Percentiles rank a stretch among this genome's conserved stretches.
These are phyloP conservation scores for Sarcodon aspratus DNA, from an alignment of 768 basidiomycete species.

Conservation along the genomic window DNA sequence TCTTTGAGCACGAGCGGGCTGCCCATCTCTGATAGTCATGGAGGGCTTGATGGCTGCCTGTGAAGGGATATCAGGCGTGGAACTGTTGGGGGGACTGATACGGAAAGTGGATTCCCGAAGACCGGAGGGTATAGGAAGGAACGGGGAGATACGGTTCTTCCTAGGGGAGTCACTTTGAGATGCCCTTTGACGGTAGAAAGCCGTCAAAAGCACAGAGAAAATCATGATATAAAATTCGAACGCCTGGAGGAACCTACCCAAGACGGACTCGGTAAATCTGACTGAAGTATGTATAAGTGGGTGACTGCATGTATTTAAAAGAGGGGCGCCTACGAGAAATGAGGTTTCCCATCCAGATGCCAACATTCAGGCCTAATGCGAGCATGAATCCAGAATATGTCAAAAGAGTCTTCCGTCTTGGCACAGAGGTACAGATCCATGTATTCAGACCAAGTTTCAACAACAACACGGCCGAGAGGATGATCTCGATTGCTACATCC, in stretches of 20 bases:
- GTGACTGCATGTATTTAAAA: neutral
- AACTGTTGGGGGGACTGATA: slow-evolving; percentile 4
- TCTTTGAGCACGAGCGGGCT: neutral
- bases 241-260: slow-evolving; percentile 58
- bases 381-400: slow-evolving; percentile 38
- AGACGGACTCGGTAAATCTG: slow-evolving; percentile 53
- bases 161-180: slow-evolving; percentile 5
- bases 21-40: neutral
- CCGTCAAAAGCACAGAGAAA: slow-evolving; percentile 40
- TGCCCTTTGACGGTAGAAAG: slow-evolving; percentile 21
- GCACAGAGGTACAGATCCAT: slow-evolving; percentile 14
- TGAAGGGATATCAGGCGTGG: slow-evolving; percentile 4
- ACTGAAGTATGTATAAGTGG: slow-evolving; percentile 26
- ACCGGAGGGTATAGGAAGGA: slow-evolving; percentile 9
- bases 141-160: slow-evolving; percentile 13
- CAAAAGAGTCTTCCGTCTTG: slow-evolving; percentile 31
- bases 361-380: slow-evolving; percentile 39
- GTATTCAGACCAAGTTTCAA: slow-evolving; percentile 53
- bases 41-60: neutral
- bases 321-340: slow-evolving; percentile 36
- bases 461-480: slow-evolving; percentile 45
- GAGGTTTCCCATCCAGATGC: slow-evolving; percentile 45
- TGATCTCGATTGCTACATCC: slow-evolving; percentile 46
- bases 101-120: slow-evolving; percentile 1
- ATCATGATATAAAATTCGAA: slow-evolving; percentile 52